Conservation (phyloP, 768 basidiomycete species). For the Xerocomus spinulosus region DNA sequence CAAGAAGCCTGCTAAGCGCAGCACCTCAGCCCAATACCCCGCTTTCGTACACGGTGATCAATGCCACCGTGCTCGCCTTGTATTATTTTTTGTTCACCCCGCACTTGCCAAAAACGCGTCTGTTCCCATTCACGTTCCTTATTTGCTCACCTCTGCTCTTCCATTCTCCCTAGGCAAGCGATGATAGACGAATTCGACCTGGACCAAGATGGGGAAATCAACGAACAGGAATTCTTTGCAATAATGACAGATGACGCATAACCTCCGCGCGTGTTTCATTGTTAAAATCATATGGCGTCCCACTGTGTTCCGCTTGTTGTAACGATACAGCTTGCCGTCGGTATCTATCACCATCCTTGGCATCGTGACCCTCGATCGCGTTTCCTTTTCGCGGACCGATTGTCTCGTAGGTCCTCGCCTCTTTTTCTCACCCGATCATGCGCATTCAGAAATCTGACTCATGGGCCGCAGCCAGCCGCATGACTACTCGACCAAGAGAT, state of each 20-base stretch:
- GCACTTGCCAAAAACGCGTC: constrained; percentile 18
- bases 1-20: constrained; percentile 19
- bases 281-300: background rate
- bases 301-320: too few species aligned
- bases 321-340: too few species aligned
- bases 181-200: constrained; percentile 99
- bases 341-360: constrained; percentile 20
- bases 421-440: constrained; percentile 19
- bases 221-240: constrained; percentile 91
- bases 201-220: constrained; percentile 97
- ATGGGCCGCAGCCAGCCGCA: constrained; percentile 12
- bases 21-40: constrained; percentile 26
- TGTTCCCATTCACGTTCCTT: constrained; percentile 14
- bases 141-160: constrained; percentile 32
- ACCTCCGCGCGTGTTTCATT: constrained; percentile 3
- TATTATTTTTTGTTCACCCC: constrained; percentile 27
- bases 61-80: constrained; percentile 14
- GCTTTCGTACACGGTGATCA: constrained; percentile 25
- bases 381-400: constrained; percentile 1
- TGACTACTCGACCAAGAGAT: constrained; percentile 23
- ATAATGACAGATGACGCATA: constrained; percentile 94
- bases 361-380: constrained; percentile 19
- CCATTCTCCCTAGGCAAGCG: constrained; percentile 67
- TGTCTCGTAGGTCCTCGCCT: constrained; percentile 14
- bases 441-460: constrained; percentile 11